Conservation (phyloP, 352 stramenopile genomes). For the Globisporangium okanoganense region DNA sequence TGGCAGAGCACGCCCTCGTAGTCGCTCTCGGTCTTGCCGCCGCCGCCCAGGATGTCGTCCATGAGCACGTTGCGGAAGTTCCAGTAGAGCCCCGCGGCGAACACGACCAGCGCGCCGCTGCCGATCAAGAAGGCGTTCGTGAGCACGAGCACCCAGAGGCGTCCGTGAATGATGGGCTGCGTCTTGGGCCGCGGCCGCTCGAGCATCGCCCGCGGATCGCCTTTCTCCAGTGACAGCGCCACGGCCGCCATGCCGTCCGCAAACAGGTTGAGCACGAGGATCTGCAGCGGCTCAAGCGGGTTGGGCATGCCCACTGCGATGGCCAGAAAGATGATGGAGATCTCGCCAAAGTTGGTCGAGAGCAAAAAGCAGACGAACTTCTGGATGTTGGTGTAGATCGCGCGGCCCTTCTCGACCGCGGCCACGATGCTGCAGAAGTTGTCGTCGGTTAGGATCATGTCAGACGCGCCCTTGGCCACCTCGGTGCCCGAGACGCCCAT, state of each 20-base stretch:
- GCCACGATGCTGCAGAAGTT: constrained; percentile 99
- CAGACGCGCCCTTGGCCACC: constrained; percentile 97
- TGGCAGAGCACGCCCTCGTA: constrained; percentile 53
- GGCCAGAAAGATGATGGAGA: constrained; percentile 82
- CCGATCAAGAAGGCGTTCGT: constrained; percentile 60
- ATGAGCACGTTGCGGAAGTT: constrained; percentile 53
- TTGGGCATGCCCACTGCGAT: constrained; percentile 61
- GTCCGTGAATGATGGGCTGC: constrained; percentile 51
- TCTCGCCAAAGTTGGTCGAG: constrained; percentile 96
- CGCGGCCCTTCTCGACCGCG: constrained; percentile 94
- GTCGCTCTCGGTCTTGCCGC: constrained; percentile 34
- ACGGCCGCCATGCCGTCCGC: constrained; percentile 90
- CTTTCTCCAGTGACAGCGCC: constrained; percentile 65
- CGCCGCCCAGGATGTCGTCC: constrained; percentile 47
- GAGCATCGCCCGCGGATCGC: constrained; percentile 62
- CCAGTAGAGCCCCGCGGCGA: constrained; percentile 65
- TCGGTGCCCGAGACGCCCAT: constrained; percentile 98
- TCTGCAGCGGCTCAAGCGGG: constrained; percentile 95
- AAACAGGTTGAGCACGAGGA: constrained; percentile 98
- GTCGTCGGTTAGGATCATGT: constrained; percentile 98
- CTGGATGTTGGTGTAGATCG: constrained; percentile 97
- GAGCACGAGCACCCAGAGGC: constrained; percentile 61
- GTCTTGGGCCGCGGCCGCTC: constrained; percentile 55
- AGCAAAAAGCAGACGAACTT: constrained; percentile 99
- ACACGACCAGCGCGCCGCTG: constrained; percentile 38